These are phyloP conservation scores for Stellera chamaejasme DNA, from an alignment of 345 rosid genomes.

Conservation along the genomic window DNA sequence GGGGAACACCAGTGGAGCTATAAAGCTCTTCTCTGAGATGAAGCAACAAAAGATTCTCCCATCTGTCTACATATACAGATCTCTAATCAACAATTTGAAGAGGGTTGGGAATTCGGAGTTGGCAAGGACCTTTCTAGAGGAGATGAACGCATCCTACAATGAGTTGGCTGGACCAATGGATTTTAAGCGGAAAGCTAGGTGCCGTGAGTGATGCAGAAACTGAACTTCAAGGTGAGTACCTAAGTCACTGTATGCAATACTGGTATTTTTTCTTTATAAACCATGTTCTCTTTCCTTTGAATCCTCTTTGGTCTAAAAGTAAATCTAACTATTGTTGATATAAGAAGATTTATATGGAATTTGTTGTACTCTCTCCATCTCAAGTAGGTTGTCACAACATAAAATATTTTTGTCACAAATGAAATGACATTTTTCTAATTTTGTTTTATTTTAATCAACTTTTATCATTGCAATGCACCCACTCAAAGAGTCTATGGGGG, in stretches of 20 bases:
- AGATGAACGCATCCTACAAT: conserved; percentile 43
- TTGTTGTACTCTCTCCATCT: too few relatives aligned
- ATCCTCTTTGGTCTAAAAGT: background rate
- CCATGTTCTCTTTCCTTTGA: background rate
- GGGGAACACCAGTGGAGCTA: conserved; percentile 48
- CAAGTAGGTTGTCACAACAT: too few relatives aligned
- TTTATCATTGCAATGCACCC: too few relatives aligned
- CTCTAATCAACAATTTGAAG: conserved; percentile 33
- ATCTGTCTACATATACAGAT: conserved; percentile 54
- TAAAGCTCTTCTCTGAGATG: conserved; percentile 71
- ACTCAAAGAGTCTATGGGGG: too few relatives aligned
- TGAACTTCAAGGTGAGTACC: too few relatives aligned
- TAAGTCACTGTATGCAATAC: background rate
- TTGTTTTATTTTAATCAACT: too few relatives aligned
- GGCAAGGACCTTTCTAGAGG: conserved; percentile 43
- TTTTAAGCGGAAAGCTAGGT: conserved; percentile 39
- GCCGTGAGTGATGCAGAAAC: too few relatives aligned
- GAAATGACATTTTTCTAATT: too few relatives aligned
- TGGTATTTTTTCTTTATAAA: conserved; percentile 11
- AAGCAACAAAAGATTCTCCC: conserved; percentile 53
- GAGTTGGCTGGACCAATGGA: conserved; percentile 57
- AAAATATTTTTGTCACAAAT: too few relatives aligned
- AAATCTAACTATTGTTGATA: background rate
- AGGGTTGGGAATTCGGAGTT: conserved; percentile 42
- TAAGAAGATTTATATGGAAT: too few relatives aligned